These are phyloP conservation scores for Lycium barbarum DNA, from an alignment of 257 asterid species.

Conservation along the genomic window DNA sequence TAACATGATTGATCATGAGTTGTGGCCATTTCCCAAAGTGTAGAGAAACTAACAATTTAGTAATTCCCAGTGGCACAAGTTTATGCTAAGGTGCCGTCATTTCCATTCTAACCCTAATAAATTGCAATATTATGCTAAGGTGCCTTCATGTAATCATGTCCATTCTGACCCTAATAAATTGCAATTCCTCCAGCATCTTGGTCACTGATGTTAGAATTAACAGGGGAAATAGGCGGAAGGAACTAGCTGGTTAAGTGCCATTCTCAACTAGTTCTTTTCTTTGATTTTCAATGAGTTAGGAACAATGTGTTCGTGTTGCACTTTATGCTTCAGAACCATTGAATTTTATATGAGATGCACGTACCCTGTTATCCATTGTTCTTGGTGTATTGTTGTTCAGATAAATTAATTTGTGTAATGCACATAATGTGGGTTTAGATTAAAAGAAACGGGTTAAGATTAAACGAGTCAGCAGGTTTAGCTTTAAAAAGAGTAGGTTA, in stretches of 20 bases:
- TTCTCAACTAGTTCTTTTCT: background rate
- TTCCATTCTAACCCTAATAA: background rate
- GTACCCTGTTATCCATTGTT: background rate
- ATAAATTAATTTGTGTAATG: no score
- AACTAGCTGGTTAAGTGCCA: constrained; percentile 17
- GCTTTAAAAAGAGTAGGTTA: no score
- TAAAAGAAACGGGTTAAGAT: no score
- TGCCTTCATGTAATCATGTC: constrained; percentile 66
- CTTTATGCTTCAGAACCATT: no score
- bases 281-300: background rate
- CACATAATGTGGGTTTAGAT: no score
- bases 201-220: constrained; percentile 7
- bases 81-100: background rate
- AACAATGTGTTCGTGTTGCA: background rate
- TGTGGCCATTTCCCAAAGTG: background rate
- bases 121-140: constrained; percentile 40
- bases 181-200: constrained; percentile 60
- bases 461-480: no score
- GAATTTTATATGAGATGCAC: background rate
- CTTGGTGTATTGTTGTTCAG: no score
- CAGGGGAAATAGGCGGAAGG: background rate
- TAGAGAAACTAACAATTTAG: background rate
- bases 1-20: no score
- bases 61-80: background rate
- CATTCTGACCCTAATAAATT: constrained; percentile 69